Conservation (phyloP, 331 rosid genomes). For the Acacia pycnantha region DNA sequence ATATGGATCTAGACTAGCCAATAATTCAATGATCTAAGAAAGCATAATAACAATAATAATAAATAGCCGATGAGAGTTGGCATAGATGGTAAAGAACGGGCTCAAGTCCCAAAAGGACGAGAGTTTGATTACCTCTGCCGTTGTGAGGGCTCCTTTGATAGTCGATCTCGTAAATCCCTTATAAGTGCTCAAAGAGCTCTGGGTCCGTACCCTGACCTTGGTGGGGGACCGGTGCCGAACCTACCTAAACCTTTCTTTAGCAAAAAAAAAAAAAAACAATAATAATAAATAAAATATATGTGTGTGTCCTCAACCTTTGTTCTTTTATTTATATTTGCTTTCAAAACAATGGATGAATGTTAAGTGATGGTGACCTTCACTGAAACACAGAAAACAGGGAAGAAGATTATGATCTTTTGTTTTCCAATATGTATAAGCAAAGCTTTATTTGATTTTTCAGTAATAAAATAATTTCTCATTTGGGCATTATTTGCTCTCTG, state of each 20-base stretch:
- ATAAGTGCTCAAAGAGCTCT: no score
- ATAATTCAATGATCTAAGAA: constrained; percentile 30
- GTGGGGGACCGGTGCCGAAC: no score
- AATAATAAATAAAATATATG: neutral
- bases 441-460: constrained; percentile 6
- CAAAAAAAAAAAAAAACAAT: no score
- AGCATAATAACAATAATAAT: neutral
- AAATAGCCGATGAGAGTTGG: no score
- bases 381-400: constrained; percentile 12
- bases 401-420: constrained; percentile 40
- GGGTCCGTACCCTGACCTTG: no score
- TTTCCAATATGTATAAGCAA: constrained; percentile 19
- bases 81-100: no score
- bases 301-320: constrained; percentile 22
- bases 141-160: no score
- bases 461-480: constrained; percentile 26
- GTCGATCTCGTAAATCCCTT: no score
- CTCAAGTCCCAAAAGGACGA: no score
- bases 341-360: constrained; percentile 39
- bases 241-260: no score
- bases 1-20: constrained; percentile 31
- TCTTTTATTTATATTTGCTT: constrained; percentile 20
- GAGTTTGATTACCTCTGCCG: no score
- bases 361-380: constrained; percentile 30
- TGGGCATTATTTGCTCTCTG: constrained; percentile 48